Evolutionary conservation across 352 stramenopile species (phyloP), one percentile per base, ranked within the genome.

Genomic region (Globisporangium iwayamae): DNA sequence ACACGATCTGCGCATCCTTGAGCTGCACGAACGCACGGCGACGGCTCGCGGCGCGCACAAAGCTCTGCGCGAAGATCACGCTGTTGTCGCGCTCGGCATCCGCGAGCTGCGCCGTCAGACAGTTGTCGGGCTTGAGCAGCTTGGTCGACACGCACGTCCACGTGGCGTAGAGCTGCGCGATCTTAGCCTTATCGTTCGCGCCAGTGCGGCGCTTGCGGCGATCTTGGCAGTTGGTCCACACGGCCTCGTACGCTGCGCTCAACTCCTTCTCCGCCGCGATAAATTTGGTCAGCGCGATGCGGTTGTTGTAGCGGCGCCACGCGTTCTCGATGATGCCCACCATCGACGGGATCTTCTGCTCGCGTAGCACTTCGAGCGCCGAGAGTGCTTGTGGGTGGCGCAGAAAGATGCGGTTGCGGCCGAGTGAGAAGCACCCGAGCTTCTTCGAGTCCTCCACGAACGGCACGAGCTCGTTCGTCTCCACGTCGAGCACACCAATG

Each of bases 331-430:
- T 76, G 32, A 94, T 90, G 65, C 86, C 88, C 46, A 92, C 85
- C 43, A 95, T 88, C 14, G 70, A 69, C 0, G 83, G 80, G 52
- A 96, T 89, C 36, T 89, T 86, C 54, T 86, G 68, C 62, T 94
- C 83, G 34, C 89, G 82, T 41, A 90, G 50, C 22, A 92, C 76
- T 66, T 97, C 89, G 5, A 97, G 69, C 30, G 84, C 81, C n/a
- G 90, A 96, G 16, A 96, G 71, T 11, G 90, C 91, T 60, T 96
- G 83, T 13, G 90, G 90, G 58, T 94, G 83, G 57, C 90, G 91
- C 67, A 97, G 71, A 68, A 97, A 97, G 56, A 97, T 81, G 70
- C 93, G 94, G 69, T 92, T 96, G 48, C 83, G 83, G 16, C 91
- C 91, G 41, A 97, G 75, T 30, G 83, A 87, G 59, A 88, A 94